A percentile compares a stretch with the other conserved stretches of the same genome.
Evolutionary conservation across 2,329 filamentous ascomycete genomes (phyloP).

Genomic region (Akanthomyces uredinophilus): DNA sequence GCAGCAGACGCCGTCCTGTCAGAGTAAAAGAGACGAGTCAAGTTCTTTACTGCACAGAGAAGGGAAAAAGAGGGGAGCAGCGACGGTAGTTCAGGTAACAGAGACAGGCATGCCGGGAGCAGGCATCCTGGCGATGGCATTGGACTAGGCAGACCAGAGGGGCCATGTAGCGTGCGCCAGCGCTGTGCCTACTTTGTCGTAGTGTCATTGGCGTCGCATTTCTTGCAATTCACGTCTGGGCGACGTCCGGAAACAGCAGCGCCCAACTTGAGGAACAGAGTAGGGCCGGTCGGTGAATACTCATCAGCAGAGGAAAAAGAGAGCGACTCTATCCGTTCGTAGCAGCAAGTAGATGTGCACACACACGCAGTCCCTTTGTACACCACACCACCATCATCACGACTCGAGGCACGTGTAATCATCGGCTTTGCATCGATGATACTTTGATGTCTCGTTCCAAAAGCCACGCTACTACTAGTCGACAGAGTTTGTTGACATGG

Average conservation of each 20-base stretch:
- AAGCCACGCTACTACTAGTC: not conserved
- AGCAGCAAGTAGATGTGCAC: not conserved
- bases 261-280: not conserved
- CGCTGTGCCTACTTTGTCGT: constrained; percentile 10
- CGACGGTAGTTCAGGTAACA: not conserved
- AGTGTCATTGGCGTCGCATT: constrained; percentile 10
- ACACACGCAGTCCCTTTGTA: not conserved
- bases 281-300: not conserved
- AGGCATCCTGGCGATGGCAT: constrained; percentile 4
- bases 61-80: constrained; percentile 1
- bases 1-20: not conserved
- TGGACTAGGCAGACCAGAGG: not conserved
- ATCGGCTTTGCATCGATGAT: not conserved
- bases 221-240: not conserved
- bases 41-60: not conserved
- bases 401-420: not conserved
- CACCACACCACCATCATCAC: not conserved
- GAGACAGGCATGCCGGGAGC: constrained; percentile 1
- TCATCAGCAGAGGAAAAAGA: not conserved
- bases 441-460: not conserved
- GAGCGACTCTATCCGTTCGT: no score
- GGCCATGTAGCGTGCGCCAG: constrained; percentile 1
- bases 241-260: constrained; percentile 6
- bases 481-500: not conserved
- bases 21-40: constrained; percentile 2